Evolutionary conservation across 768 basidiomycete species (phyloP).

Genomic region (Lactarius indigo): DNA sequence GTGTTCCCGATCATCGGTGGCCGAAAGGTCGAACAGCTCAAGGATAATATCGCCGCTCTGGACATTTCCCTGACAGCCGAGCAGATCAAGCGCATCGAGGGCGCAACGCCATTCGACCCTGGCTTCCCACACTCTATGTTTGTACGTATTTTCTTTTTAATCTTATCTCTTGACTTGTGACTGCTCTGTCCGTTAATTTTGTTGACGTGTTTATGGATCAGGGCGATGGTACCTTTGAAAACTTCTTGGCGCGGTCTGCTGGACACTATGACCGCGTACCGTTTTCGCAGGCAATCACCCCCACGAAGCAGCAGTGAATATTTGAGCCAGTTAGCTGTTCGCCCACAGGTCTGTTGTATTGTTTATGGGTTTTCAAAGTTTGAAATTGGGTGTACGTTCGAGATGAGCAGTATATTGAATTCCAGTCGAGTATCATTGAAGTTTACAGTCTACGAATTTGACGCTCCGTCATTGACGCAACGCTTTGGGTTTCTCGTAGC

Average conservation of each 20-base stretch:
- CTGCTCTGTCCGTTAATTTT: constrained; percentile 35
- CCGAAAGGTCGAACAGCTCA: constrained; percentile 44
- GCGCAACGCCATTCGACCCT: constrained; percentile 36
- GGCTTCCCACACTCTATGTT: constrained; percentile 38
- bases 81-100: constrained; percentile 43
- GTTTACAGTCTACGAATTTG: too few species aligned
- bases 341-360: background rate
- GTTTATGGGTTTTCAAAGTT: background rate
- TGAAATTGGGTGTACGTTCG: background rate
- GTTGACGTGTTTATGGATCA: too few species aligned
- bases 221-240: too few species aligned
- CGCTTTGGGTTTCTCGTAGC: too few species aligned
- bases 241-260: too few species aligned
- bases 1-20: constrained; percentile 49
- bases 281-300: background rate
- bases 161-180: constrained; percentile 28
- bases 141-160: constrained; percentile 18
- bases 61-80: constrained; percentile 39
- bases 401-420: background rate
- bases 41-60: constrained; percentile 44
- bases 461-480: too few species aligned
- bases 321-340: background rate
- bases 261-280: too few species aligned
- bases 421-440: background rate
- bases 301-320: background rate